Conservation (phyloP, 257 asterid genomes). For the Gentiana dahurica region DNA sequence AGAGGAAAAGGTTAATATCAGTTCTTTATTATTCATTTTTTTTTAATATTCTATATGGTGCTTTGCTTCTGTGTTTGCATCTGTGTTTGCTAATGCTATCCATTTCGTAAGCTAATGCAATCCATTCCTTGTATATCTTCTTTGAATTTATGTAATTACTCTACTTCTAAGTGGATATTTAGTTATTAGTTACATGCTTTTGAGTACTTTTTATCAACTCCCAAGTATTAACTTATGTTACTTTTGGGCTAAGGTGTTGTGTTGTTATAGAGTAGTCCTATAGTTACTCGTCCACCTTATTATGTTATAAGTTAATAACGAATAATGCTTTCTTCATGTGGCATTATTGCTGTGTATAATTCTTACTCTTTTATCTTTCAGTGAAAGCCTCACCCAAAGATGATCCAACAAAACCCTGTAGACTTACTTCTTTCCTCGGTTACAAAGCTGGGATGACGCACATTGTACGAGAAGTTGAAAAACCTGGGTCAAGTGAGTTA, state of each 20-base stretch:
- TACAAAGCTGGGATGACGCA: conserved; percentile 94
- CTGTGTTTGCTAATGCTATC: too few relatives aligned
- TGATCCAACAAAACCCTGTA: conserved; percentile 48
- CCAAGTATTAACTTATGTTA: too few relatives aligned
- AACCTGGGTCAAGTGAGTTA: conserved; percentile 75
- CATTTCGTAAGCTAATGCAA: too few relatives aligned
- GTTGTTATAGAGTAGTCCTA: too few relatives aligned
- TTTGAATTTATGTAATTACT: background rate
- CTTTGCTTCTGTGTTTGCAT: too few relatives aligned
- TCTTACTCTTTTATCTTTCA: conserved; percentile 14
- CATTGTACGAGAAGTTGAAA: conserved; percentile 76
- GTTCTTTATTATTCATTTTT: background rate
- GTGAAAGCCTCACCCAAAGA: conserved; percentile 86
- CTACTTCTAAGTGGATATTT: background rate
- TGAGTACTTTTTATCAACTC: too few relatives aligned
- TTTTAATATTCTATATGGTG: too few relatives aligned
- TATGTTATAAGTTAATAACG: too few relatives aligned
- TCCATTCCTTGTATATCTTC: background rate
- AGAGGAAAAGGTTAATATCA: conserved; percentile 61
- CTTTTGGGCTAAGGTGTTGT: too few relatives aligned
- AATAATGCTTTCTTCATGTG: too few relatives aligned
- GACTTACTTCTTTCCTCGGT: conserved; percentile 69
- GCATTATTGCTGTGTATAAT: background rate
- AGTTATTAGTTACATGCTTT: background rate
- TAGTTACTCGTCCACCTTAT: too few relatives aligned